phyloP scores from a whole-genome alignment of 2,329 filamentous ascomycete genomes.

The Pseudogymnoascus sp. region DNA sequence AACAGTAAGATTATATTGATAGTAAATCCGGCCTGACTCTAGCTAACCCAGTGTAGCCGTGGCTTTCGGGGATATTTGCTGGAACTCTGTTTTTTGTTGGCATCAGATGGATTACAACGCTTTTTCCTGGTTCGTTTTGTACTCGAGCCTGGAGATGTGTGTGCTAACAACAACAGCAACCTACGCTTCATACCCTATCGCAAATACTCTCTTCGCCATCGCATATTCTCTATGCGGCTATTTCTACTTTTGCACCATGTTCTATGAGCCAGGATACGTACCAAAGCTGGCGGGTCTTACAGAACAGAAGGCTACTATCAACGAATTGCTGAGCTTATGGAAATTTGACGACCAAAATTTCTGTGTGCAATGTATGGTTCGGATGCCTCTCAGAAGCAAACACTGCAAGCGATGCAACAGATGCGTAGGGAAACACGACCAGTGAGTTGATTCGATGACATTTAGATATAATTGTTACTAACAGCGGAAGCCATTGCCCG shows the following conservation, averaged over 20 bases:
- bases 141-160: not conserved
- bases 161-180: slow-evolving; percentile 39
- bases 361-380: slow-evolving; percentile 89
- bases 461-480: slow-evolving; percentile 15
- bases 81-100: slow-evolving; percentile 76
- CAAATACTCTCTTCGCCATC: slow-evolving; percentile 66
- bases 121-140: slow-evolving; percentile 57
- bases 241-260: slow-evolving; percentile 83
- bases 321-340: slow-evolving; percentile 74
- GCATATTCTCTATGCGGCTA: slow-evolving; percentile 62
- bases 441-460: slow-evolving; percentile 51
- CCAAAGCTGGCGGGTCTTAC: slow-evolving; percentile 84
- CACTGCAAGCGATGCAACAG: slow-evolving; percentile 87
- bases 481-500: slow-evolving; percentile 67
- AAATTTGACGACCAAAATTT: slow-evolving; percentile 94
- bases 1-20: slow-evolving; percentile 49
- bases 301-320: slow-evolving; percentile 81
- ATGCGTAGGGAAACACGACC: slow-evolving; percentile 93
- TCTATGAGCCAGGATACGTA: slow-evolving; percentile 83
- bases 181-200: slow-evolving; percentile 55
- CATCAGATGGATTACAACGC: slow-evolving; percentile 62
- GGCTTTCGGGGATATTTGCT: slow-evolving; percentile 88
- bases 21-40: not conserved
- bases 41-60: slow-evolving; percentile 52
- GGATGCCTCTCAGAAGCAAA: slow-evolving; percentile 86